Base-by-base conservation (phyloP, 1,284 basidiomycete genomes). In the Amylostereum chailletii region DNA sequence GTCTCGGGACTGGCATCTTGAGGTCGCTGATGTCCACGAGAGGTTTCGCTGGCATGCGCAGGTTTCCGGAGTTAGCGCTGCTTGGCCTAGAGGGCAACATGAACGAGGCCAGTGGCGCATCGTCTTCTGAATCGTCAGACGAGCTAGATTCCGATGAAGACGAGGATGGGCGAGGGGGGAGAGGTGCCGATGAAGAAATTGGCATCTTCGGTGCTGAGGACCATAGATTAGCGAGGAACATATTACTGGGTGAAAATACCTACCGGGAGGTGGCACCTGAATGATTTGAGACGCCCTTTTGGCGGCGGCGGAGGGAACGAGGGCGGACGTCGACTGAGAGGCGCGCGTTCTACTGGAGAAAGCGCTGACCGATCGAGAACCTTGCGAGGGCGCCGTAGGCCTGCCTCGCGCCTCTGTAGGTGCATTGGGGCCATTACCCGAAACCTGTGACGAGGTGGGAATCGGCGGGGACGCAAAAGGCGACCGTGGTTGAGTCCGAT, bases 21-120 rank as follows among this genome's bases (percentile, higher is more conserved):
- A 70, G 53, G 47, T 55, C 52, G 29, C 64, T 67, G 50, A 77
- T 71, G 52, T 79, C 77, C 29, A 79, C 75, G 29, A 79, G 64
- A 0, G 77, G 77, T 54, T 73, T 76, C 8, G 62, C 33, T 8
- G 68, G 68, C 45, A 61, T 58, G 31, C 66, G 63, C 36, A 58
- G 55, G 34, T 59, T 62, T 42, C 70, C 54, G 57, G 69, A 83
- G 56, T 60, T 66, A 43, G 65, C 64, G 55, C 63, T 75, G 4
- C 70, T 71, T 11, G 75, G 73, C 34, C 75, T 68, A 33, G 61
- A 62, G 26, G 75, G 73, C 0, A 58, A 57, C 8, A 72, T 59
- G 32, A 74, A 56, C 26, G 58, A 59, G 1, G 71, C 65, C 38
- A 78, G 60, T 3, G 75, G 75, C 36, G 69, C 64, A 52, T 74